Evolutionary conservation across 2,329 filamentous ascomycete genomes (phyloP).

Genomic region (Magnaporthiopsis poae): DNA sequence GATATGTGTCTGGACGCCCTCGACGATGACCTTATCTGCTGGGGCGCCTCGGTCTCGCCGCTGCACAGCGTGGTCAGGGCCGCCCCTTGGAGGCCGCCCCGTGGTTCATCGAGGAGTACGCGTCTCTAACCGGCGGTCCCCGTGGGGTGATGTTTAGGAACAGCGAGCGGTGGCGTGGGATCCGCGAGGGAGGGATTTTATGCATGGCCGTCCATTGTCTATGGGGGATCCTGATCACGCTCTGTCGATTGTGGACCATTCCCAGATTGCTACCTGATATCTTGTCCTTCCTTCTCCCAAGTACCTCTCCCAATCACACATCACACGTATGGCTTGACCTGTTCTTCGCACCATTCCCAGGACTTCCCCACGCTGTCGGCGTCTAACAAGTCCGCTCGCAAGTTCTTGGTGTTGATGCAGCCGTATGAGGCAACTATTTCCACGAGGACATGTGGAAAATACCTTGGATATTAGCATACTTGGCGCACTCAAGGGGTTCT

Average conservation of each 20-base stretch:
- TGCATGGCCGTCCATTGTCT: neutral
- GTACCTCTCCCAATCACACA: neutral
- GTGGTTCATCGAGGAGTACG: slow-evolving; percentile 21
- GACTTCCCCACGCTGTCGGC: slow-evolving; percentile 7
- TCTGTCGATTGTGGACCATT: no score
- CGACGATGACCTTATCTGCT: slow-evolving; percentile 9
- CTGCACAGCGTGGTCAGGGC: slow-evolving; percentile 5
- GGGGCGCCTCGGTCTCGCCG: slow-evolving; percentile 6
- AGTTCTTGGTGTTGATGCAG: slow-evolving; percentile 17
- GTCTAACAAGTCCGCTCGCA: slow-evolving; percentile 20
- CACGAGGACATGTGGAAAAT: slow-evolving; percentile 8
- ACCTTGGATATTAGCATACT: neutral
- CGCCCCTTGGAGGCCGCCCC: slow-evolving; percentile 22
- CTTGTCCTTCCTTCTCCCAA: no score
- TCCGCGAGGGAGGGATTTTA: slow-evolving; percentile 8
- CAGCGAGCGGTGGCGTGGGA: slow-evolving; percentile 19
- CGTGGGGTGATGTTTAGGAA: slow-evolving; percentile 18
- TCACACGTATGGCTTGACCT: slow-evolving; percentile 6
- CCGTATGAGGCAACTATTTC: slow-evolving; percentile 6
- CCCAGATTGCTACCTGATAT: no score
- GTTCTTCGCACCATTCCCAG: slow-evolving; percentile 11
- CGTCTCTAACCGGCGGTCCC: slow-evolving; percentile 16
- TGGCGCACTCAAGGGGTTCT: neutral
- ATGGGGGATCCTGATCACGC: no score
- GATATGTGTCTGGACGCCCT: slow-evolving; percentile 11